Conservation (phyloP, 2,329 filamentous ascomycete species). For the Parascedosporium putredinis region DNA sequence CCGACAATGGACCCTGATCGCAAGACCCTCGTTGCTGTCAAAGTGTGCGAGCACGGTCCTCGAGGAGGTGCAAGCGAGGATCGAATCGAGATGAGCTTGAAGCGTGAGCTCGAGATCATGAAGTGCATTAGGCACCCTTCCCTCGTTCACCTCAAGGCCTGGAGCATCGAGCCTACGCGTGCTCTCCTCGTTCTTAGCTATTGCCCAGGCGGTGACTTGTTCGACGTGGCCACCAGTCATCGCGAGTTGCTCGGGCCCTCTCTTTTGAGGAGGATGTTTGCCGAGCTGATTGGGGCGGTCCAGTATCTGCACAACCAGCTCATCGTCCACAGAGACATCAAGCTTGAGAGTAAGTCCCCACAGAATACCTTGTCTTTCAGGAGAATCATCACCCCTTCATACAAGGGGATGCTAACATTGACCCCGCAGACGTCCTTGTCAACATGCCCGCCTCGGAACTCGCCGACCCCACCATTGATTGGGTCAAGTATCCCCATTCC, state of each 20-base stretch:
- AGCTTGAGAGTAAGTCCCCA: slow-evolving; percentile 69
- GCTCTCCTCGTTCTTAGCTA: slow-evolving; percentile 83
- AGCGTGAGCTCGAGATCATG: slow-evolving; percentile 91
- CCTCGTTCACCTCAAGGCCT: slow-evolving; percentile 82
- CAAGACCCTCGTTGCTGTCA: slow-evolving; percentile 84
- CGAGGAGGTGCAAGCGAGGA: slow-evolving; percentile 89
- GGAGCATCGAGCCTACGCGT: slow-evolving; percentile 72
- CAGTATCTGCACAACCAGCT: slow-evolving; percentile 73
- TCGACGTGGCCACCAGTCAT: slow-evolving; percentile 75
- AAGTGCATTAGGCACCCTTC: slow-evolving; percentile 80
- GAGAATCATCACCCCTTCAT: too few species aligned
- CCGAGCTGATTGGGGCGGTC: slow-evolving; percentile 78
- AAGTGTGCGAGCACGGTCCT: slow-evolving; percentile 90
- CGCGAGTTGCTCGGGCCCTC: slow-evolving; percentile 55
- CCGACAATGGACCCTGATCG: slow-evolving; percentile 35
- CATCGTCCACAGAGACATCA: slow-evolving; percentile 95
- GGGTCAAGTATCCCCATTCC: slow-evolving; percentile 66
- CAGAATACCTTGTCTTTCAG: slow-evolving; percentile 2
- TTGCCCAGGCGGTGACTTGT: slow-evolving; percentile 88
- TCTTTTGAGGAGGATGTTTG: slow-evolving; percentile 75
- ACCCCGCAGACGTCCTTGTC: slow-evolving; percentile 67
- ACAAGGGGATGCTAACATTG: neutral
- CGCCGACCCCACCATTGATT: slow-evolving; percentile 52
- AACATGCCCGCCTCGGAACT: slow-evolving; percentile 66
- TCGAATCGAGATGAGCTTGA: slow-evolving; percentile 83